Conservation (phyloP, 106 monocot species). For the Dactylorhiza incarnata region DNA sequence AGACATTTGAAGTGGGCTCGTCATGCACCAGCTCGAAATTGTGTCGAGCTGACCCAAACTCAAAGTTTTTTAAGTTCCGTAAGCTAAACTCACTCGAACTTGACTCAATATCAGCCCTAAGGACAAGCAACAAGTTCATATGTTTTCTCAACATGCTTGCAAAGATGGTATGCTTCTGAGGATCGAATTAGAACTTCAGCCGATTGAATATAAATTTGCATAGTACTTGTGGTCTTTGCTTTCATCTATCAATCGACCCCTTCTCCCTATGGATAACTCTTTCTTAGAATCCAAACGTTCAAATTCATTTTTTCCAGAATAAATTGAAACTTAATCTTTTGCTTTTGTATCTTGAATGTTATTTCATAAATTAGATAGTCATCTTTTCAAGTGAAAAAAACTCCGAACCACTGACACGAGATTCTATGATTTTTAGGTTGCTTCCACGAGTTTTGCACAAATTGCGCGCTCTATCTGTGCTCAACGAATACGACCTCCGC, state of each 20-base stretch:
- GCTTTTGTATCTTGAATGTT: background rate
- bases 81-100: too few species aligned
- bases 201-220: background rate
- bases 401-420: background rate
- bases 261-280: background rate
- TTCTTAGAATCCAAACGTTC: background rate
- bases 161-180: background rate
- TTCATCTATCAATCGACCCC: background rate
- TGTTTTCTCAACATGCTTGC: too few species aligned
- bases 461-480: slow-evolving; percentile 82
- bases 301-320: background rate
- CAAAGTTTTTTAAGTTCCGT: too few species aligned
- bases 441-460: slow-evolving; percentile 88
- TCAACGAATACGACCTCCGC: slow-evolving; percentile 41
- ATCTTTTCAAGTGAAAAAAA: background rate
- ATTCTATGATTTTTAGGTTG: slow-evolving; percentile 37
- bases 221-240: background rate
- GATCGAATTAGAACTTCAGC: background rate
- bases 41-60: too few species aligned
- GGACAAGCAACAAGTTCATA: too few species aligned
- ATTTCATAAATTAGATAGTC: background rate
- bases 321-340: background rate
- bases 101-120: too few species aligned
- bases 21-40: too few species aligned
- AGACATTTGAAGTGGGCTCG: too few species aligned